Percentiles rank a stretch among this genome's conserved stretches.
These are phyloP conservation scores for Aphanomyces cochlioides DNA, from an alignment of 352 stramenopile species.

Conservation along the genomic window DNA sequence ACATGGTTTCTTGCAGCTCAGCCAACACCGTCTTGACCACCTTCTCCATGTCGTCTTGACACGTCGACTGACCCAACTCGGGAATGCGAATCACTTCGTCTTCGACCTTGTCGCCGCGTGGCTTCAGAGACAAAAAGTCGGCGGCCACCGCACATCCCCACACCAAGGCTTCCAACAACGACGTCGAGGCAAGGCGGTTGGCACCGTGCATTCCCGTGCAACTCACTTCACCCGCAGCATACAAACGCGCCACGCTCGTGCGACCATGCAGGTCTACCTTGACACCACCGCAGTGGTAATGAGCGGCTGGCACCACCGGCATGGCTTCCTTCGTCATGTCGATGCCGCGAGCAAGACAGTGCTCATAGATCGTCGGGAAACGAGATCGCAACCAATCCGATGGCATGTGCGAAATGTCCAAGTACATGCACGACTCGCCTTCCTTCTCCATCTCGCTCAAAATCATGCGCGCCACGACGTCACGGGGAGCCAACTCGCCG, in stretches of 20 bases:
- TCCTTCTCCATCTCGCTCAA: conserved; percentile 87
- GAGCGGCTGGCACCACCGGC: conserved; percentile 88
- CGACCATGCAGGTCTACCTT: conserved; percentile 84
- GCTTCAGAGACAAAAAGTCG: conserved; percentile 44
- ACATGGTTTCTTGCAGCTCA: conserved; percentile 85
- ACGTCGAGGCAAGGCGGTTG: conserved; percentile 92
- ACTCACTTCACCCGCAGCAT: conserved; percentile 90
- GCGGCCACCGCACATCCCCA: conserved; percentile 89
- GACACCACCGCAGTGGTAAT: conserved; percentile 94
- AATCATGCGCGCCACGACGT: conserved; percentile 92
- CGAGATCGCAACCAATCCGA: conserved; percentile 75
- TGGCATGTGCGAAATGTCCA: conserved; percentile 91
- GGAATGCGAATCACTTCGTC: conserved; percentile 27
- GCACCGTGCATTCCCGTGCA: conserved; percentile 92
- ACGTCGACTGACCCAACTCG: conserved; percentile 6
- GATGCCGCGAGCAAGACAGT: conserved; percentile 71
- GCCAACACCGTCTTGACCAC: conserved; percentile 42
- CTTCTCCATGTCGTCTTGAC: conserved; percentile 1
- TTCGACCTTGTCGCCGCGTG: neutral
- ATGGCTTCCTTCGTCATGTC: conserved; percentile 90
- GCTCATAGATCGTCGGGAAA: conserved; percentile 86
- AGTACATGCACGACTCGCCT: conserved; percentile 78
- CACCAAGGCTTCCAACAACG: conserved; percentile 91
- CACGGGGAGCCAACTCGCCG: conserved; percentile 89
- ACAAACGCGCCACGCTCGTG: conserved; percentile 80